Evolutionary conservation across 345 rosid genomes (phyloP), one percentile per base, ranked within the genome.

Genomic region (Moricandia arvensis): DNA sequence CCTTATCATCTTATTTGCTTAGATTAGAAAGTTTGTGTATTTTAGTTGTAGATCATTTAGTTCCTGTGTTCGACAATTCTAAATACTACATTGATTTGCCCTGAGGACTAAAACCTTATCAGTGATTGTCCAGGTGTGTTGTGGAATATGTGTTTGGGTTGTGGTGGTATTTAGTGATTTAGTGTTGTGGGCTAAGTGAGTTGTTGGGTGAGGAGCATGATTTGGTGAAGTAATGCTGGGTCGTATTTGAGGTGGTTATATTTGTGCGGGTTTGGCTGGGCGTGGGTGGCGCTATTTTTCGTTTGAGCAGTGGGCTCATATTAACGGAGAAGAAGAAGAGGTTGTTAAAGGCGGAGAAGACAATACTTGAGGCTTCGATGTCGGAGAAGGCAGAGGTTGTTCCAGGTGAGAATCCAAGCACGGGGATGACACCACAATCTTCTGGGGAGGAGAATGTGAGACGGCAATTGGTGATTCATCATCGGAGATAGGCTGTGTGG

Each of bases 371-470:
- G 55, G 4, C 0, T 7, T 7, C 0, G 8, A 3, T 6, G 4
- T 0, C 3, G 21, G 7, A 0, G 17, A 0, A 1, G 7, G 53
- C 0, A 8, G 2, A 0, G 7, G 43, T 0, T 37, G 43, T 1
- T 2, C 2, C 43, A 1, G 12, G 43, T 9, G 43, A 37, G 12
- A 8, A 8, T 37, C 43, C 43, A 9, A 37, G 43, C 43, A 37
- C 12, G 43, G 43, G 43, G 43, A 12, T 1, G 12, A 12, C 2
- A 37, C 43, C 8, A 34, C 43, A 3, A 8, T 8, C 0, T 8
- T 0, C 3, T 1, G 4, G 2, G 43, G 11, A 1, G 29, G 29
- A 1, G 3, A 2, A 9, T 5, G 11, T 27, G 29, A 27, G 3
- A 3, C 43, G 0, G 43, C 1, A 1, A 12, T 1, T 8, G 12